These are phyloP conservation scores for Podaxis rugospora DNA, from an alignment of 768 basidiomycete species.

Conservation along the genomic window DNA sequence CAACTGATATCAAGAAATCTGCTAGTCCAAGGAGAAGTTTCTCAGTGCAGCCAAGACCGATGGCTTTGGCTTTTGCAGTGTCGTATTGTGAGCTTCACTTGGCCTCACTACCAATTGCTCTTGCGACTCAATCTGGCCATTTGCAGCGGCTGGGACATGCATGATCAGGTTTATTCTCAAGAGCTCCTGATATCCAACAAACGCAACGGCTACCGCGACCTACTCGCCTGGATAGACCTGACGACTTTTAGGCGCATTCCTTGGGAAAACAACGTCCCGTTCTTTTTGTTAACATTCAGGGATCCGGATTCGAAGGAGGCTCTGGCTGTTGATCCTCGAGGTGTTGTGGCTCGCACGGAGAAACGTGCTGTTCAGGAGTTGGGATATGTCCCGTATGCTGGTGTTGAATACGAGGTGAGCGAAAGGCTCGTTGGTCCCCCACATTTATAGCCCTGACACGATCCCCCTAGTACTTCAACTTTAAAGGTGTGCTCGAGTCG, in stretches of 20 bases:
- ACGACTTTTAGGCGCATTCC: constrained; percentile 84
- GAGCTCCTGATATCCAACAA: constrained; percentile 91
- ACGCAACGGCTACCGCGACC: constrained; percentile 88
- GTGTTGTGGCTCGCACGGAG: constrained; percentile 58
- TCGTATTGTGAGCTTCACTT: constrained; percentile 66
- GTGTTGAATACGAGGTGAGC: constrained; percentile 88
- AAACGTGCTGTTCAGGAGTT: constrained; percentile 16
- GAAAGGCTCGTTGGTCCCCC: neutral
- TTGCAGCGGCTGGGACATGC: constrained; percentile 84
- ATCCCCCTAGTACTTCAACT: constrained; percentile 72
- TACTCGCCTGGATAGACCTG: constrained; percentile 83
- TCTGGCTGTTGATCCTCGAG: constrained; percentile 80
- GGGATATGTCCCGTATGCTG: constrained; percentile 70
- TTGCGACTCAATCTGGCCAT: neutral
- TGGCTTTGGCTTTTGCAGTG: constrained; percentile 92
- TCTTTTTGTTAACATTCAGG: constrained; percentile 88
- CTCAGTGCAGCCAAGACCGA: constrained; percentile 71
- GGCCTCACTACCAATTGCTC: neutral
- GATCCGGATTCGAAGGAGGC: constrained; percentile 82
- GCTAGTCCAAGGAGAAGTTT: constrained; percentile 88
- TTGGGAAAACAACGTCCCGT: constrained; percentile 89
- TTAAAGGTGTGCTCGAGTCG: constrained; percentile 57
- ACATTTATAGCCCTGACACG: constrained; percentile 6
- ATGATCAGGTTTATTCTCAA: constrained; percentile 77
- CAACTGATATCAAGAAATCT: constrained; percentile 9